phyloP scores from a whole-genome alignment of 2,329 filamentous ascomycete species.

The Fusarium secorum region DNA sequence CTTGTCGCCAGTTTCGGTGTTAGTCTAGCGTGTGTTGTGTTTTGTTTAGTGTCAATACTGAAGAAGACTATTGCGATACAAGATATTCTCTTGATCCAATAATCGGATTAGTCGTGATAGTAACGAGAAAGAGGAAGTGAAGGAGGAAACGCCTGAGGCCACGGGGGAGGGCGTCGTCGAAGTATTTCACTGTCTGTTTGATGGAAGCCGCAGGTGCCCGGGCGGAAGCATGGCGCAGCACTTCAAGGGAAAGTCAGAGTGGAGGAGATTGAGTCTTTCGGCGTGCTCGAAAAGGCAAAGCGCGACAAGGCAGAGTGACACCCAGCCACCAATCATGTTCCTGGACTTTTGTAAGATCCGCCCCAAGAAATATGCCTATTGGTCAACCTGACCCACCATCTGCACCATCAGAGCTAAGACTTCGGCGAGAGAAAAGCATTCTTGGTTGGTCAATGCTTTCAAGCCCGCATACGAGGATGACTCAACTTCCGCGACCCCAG shows the following conservation, averaged over 20 bases:
- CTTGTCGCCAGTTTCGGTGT: slow-evolving; percentile 30
- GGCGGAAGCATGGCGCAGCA: slow-evolving; percentile 44
- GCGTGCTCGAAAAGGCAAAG: slow-evolving; percentile 54
- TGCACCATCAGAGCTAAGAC: slow-evolving; percentile 41
- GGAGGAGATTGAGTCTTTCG: slow-evolving; percentile 52
- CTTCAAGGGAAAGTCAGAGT: slow-evolving; percentile 24
- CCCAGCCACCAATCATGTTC: slow-evolving; percentile 41
- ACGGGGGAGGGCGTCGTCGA: slow-evolving; percentile 45
- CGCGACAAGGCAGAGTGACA: slow-evolving; percentile 22
- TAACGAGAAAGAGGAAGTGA: slow-evolving; percentile 23
- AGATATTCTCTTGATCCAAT: slow-evolving; percentile 8
- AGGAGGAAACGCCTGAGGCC: slow-evolving; percentile 46
- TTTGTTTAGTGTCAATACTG: neutral
- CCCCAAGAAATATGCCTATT: slow-evolving; percentile 35
- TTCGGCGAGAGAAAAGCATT: slow-evolving; percentile 47
- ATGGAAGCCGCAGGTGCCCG: slow-evolving; percentile 29
- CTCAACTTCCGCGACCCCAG: slow-evolving; percentile 44
- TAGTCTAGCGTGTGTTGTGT: neutral
- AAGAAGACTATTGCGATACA: neutral
- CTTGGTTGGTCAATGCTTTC: slow-evolving; percentile 47
- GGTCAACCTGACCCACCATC: slow-evolving; percentile 37
- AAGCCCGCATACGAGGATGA: slow-evolving; percentile 40
- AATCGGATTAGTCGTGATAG: slow-evolving; percentile 2
- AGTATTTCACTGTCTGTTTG: slow-evolving; percentile 47
- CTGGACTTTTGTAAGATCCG: slow-evolving; percentile 3